Evolutionary conservation across 2,329 filamentous ascomycete species (phyloP).

Genomic region (Corynespora cassiicola): DNA sequence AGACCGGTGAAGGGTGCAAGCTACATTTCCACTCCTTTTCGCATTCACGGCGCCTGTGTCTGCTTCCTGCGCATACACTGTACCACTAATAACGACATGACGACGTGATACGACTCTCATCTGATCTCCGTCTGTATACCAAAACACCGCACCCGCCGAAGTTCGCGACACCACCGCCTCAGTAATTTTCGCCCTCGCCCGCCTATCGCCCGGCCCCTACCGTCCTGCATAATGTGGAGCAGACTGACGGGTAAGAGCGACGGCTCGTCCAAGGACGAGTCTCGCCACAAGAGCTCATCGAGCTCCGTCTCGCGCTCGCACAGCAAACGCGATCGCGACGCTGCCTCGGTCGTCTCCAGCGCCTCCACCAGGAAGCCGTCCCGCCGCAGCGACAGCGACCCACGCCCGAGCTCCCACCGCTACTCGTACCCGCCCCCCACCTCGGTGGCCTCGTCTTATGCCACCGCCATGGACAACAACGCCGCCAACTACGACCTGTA

Average conservation of each 20-base stretch:
- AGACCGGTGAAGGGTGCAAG: constrained; percentile 19
- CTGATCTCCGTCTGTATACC: constrained; percentile 18
- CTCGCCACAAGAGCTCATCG: constrained; percentile 28
- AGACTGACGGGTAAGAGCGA: constrained; percentile 46
- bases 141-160: constrained; percentile 14
- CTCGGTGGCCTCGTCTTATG: constrained; percentile 44
- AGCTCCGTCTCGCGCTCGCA: constrained; percentile 34
- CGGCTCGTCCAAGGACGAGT: constrained; percentile 39
- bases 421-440: constrained; percentile 34
- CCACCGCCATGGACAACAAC: constrained; percentile 30
- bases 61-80: constrained; percentile 9
- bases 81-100: constrained; percentile 36
- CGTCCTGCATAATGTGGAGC: constrained; percentile 43
- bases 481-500: constrained; percentile 40
- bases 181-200: constrained; percentile 26
- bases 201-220: too few species aligned
- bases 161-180: constrained; percentile 20
- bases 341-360: constrained; percentile 44
- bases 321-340: too few species aligned
- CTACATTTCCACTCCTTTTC: constrained; percentile 14
- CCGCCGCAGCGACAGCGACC: constrained; percentile 22
- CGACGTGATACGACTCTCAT: constrained; percentile 33
- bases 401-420: constrained; percentile 20
- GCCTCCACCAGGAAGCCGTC: constrained; percentile 41
- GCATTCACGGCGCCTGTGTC: constrained; percentile 10